These are phyloP conservation scores for Trifolium fragiferum DNA, from an alignment of 306 rosid species.

Conservation along the genomic window DNA sequence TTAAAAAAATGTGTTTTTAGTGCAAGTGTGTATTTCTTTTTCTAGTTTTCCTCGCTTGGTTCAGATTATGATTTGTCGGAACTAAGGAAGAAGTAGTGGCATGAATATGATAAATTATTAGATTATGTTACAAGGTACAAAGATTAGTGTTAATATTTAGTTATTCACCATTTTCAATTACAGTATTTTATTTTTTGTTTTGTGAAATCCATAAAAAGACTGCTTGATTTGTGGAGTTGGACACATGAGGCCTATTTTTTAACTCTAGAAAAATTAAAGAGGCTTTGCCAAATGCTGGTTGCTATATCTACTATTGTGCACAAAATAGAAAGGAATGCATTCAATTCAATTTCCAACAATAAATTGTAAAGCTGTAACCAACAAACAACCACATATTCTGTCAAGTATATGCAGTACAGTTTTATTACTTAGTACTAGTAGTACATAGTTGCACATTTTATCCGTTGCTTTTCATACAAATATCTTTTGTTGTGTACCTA, in stretches of 20 bases:
- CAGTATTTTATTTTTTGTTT: not conserved
- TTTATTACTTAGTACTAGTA: not conserved
- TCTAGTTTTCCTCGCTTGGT: not conserved
- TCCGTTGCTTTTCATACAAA: not conserved
- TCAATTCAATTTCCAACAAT: constrained; percentile 23
- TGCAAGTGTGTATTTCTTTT: not conserved
- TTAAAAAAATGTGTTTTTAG: not conserved
- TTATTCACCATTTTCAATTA: not conserved
- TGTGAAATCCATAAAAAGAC: constrained; percentile 20
- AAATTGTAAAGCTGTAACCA: constrained; percentile 2
- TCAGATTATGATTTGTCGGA: constrained; percentile 15
- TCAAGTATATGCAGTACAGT: not conserved
- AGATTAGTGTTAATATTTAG: constrained; percentile 9
- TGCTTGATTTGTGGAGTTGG: constrained; percentile 35
- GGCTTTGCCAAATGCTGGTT: constrained; percentile 2
- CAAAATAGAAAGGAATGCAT: constrained; percentile 1
- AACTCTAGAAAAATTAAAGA: not conserved
- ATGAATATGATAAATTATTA: constrained; percentile 11
- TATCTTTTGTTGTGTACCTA: not conserved
- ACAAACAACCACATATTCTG: not conserved
- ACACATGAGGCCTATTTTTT: not conserved
- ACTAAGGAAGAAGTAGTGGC: not conserved
- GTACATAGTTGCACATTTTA: not conserved
- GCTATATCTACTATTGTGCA: not conserved
- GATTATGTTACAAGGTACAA: not conserved